phyloP scores from a whole-genome alignment of 1,139 yeast genomes.

The Protomyces gravidus region DNA sequence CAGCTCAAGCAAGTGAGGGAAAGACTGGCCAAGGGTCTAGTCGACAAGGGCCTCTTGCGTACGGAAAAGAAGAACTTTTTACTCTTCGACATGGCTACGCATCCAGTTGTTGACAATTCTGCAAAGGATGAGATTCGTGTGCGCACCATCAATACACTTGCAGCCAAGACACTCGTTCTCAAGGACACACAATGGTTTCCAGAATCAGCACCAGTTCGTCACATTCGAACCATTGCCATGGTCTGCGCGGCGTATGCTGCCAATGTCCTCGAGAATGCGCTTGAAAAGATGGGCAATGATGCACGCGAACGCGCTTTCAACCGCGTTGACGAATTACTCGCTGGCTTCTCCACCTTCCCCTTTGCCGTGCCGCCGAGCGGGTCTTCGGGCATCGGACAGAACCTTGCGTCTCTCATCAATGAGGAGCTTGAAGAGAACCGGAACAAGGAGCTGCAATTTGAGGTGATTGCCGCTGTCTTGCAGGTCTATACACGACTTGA shows the following conservation, averaged over 20 bases:
- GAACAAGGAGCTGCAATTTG: constrained; percentile 67
- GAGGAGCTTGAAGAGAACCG: constrained; percentile 58
- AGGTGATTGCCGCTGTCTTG: constrained; percentile 80
- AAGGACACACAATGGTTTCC: constrained; percentile 58
- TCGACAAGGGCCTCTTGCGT: constrained; percentile 93
- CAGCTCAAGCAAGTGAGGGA: constrained; percentile 97
- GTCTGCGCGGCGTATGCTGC: constrained; percentile 93
- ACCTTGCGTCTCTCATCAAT: constrained; percentile 63
- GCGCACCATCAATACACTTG: constrained; percentile 65
- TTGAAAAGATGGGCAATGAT: constrained; percentile 73
- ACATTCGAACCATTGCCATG: constrained; percentile 72
- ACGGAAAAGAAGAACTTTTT: constrained; percentile 94
- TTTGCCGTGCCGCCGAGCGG: constrained; percentile 55
- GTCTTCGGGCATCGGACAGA: constrained; percentile 62
- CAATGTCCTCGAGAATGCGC: constrained; percentile 87
- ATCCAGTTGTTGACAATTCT: constrained; percentile 83
- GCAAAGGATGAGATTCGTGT: constrained; percentile 74
- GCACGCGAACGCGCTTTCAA: constrained; percentile 89
- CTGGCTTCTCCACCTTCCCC: constrained; percentile 83
- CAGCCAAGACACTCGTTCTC: constrained; percentile 59
- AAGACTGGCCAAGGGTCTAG: constrained; percentile 91
- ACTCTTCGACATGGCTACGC: constrained; percentile 96
- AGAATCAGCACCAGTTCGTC: constrained; percentile 60
- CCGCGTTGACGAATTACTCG: constrained; percentile 83
- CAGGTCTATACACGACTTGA: constrained; percentile 50